Conservation (phyloP, 768 basidiomycete genomes). For the Mrakia frigida region DNA sequence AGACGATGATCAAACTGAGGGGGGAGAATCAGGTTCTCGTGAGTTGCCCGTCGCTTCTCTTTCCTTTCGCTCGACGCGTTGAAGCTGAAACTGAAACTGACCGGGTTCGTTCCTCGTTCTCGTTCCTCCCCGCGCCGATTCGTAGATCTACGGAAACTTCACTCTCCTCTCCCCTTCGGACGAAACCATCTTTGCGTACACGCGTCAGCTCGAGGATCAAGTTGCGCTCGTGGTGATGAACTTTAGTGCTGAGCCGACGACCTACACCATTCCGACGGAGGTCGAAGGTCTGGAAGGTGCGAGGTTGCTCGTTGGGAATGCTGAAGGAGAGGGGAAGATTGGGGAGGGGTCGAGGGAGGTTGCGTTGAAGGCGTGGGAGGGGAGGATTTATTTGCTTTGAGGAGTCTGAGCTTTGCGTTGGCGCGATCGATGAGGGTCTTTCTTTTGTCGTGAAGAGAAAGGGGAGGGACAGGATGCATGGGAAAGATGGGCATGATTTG, state of each 20-base stretch:
- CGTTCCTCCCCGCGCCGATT: too few relatives aligned
- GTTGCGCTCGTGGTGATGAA: conserved; percentile 43
- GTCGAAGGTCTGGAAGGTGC: neutral
- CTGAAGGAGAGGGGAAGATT: neutral
- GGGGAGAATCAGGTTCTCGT: conserved; percentile 57
- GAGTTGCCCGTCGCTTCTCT: conserved; percentile 36
- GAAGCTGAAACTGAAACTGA: neutral
- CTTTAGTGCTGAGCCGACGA: conserved; percentile 29
- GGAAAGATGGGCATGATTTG: neutral
- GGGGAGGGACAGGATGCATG: neutral
- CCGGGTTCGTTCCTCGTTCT: neutral
- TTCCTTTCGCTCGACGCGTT: neutral
- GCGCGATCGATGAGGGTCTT: neutral
- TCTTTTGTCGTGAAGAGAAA: neutral
- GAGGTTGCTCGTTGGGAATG: conserved; percentile 1
- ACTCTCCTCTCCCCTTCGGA: conserved; percentile 50
- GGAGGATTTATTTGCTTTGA: conserved; percentile 9
- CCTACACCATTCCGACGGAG: neutral
- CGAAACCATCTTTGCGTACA: conserved; percentile 56
- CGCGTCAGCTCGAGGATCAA: conserved; percentile 45
- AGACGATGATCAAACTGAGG: conserved; percentile 53
- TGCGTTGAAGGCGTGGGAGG: conserved; percentile 6
- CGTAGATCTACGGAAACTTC: conserved; percentile 61
- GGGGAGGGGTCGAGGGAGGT: neutral
- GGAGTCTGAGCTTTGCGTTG: too few relatives aligned